These are phyloP conservation scores for Cercospora brassicicola DNA, from an alignment of 2,329 filamentous ascomycete genomes.

Conservation along the genomic window DNA sequence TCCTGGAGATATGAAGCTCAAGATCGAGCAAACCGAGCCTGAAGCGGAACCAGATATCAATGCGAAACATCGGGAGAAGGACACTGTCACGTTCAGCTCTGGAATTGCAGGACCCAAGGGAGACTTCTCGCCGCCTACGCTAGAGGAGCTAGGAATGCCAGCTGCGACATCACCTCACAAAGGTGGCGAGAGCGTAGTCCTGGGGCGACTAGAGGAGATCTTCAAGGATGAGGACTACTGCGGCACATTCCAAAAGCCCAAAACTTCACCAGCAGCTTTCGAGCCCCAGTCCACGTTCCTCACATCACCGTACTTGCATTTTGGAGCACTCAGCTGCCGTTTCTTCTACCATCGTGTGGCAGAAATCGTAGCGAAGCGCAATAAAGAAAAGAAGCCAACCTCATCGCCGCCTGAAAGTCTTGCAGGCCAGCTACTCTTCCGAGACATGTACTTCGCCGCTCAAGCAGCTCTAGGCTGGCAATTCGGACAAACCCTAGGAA, in stretches of 20 bases:
- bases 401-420: slow-evolving; percentile 65
- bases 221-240: slow-evolving; percentile 65
- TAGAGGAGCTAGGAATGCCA: slow-evolving; percentile 69
- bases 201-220: slow-evolving; percentile 60
- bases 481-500: slow-evolving; percentile 66
- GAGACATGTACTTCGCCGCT: slow-evolving; percentile 81
- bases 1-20: slow-evolving; percentile 62
- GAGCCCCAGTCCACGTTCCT: slow-evolving; percentile 71
- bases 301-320: slow-evolving; percentile 72
- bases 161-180: slow-evolving; percentile 65
- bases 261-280: slow-evolving; percentile 72
- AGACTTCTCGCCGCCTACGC: slow-evolving; percentile 69
- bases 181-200: slow-evolving; percentile 68
- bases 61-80: slow-evolving; percentile 52
- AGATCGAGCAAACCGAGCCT: slow-evolving; percentile 58
- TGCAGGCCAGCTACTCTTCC: slow-evolving; percentile 71
- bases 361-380: slow-evolving; percentile 60
- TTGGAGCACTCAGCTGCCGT: slow-evolving; percentile 68
- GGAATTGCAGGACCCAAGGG: slow-evolving; percentile 65
- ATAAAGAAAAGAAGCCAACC: slow-evolving; percentile 54
- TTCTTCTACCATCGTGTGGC: slow-evolving; percentile 72
- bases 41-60: slow-evolving; percentile 61
- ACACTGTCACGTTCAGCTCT: slow-evolving; percentile 58
- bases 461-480: slow-evolving; percentile 66
- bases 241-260: slow-evolving; percentile 73